Conservation (phyloP, 148 eudicot species). For the Polygonum maritimum region DNA sequence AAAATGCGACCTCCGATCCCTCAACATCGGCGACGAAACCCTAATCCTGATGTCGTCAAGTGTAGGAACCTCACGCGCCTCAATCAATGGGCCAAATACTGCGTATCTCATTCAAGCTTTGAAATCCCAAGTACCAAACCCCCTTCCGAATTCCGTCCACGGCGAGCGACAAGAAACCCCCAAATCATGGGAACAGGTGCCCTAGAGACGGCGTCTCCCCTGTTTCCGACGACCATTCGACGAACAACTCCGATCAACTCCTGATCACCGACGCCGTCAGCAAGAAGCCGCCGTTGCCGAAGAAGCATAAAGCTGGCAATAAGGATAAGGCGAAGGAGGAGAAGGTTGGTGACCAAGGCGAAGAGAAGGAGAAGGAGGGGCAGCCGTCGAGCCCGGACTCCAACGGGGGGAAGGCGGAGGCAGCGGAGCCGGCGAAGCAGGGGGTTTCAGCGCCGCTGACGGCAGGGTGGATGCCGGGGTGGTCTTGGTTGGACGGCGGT, state of each 20-base stretch:
- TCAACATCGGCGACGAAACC: slow-evolving; percentile 33
- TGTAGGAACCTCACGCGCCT: slow-evolving; percentile 39
- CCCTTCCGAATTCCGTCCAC: too few relatives aligned
- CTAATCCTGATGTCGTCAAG: slow-evolving; percentile 18
- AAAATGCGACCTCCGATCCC: slow-evolving; percentile 47
- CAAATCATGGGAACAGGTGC: too few relatives aligned
- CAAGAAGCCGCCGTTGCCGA: slow-evolving; percentile 9
- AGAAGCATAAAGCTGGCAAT: not conserved
- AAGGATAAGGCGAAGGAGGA: not conserved
- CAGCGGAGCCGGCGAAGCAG: not conserved
- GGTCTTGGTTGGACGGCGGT: slow-evolving; percentile 3
- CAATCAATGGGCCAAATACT: too few relatives aligned
- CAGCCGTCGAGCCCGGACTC: not conserved
- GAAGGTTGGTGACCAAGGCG: not conserved
- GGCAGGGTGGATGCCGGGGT: slow-evolving; percentile 2
- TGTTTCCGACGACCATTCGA: too few relatives aligned
- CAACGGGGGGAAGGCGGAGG: not conserved
- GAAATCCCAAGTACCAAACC: too few relatives aligned
- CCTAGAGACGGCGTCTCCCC: too few relatives aligned
- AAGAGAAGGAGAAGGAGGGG: not conserved
- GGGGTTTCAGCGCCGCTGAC: not conserved
- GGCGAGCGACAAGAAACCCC: too few relatives aligned
- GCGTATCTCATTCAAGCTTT: too few relatives aligned
- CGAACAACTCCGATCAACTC: too few relatives aligned
- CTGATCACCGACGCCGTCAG: not conserved